phyloP scores from a whole-genome alignment of 352 stramenopile genomes.

The Thraustochytrium striatum region DNA sequence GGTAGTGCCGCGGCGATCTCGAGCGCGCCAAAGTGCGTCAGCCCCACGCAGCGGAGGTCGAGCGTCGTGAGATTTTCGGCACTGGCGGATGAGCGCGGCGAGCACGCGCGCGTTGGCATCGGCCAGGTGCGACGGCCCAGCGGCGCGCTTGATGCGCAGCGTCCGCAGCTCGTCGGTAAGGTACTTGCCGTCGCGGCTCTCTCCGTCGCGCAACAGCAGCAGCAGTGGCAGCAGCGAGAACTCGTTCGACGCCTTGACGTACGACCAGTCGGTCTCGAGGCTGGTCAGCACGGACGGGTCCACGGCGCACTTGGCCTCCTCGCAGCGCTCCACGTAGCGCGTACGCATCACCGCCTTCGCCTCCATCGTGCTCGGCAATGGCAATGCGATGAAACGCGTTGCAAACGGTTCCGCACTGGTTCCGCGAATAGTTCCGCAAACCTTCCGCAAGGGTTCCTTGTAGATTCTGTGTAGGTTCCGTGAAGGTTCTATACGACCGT shows the following conservation, averaged over 20 bases:
- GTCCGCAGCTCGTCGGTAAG: background rate
- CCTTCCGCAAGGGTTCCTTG: too few species aligned
- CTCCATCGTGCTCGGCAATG: too few species aligned
- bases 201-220: conserved; percentile 19
- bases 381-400: too few species aligned
- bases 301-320: background rate
- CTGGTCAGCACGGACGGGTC: conserved; percentile 34
- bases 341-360: too few species aligned
- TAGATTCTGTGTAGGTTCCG: too few species aligned
- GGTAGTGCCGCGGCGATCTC: conserved; percentile 12
- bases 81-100: conserved; percentile 7
- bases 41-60: conserved; percentile 24
- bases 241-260: conserved; percentile 33
- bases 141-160: conserved; percentile 1
- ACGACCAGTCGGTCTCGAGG: conserved; percentile 17
- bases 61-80: background rate
- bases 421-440: too few species aligned
- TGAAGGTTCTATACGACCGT: too few species aligned
- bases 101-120: conserved; percentile 15
- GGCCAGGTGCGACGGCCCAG: background rate
- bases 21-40: conserved; percentile 20
- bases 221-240: conserved; percentile 34
- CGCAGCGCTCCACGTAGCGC: conserved; percentile 26
- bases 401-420: too few species aligned
- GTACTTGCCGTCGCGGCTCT: background rate